These are phyloP conservation scores for Clarireedia paspali DNA, from an alignment of 2,329 filamentous ascomycete genomes.

Conservation along the genomic window DNA sequence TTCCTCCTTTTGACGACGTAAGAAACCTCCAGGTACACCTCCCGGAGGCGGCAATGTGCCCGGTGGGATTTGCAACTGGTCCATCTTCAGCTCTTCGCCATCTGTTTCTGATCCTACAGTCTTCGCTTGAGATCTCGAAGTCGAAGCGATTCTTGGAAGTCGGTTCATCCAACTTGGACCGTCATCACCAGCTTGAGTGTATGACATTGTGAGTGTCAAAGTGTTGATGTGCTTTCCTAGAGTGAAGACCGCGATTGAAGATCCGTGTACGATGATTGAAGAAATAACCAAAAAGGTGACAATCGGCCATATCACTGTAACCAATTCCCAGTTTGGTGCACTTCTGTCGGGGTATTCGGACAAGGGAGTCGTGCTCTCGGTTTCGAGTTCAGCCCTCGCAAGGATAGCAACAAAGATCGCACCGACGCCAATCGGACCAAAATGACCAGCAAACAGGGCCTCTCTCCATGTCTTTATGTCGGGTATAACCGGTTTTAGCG, in stretches of 20 bases:
- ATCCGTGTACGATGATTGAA: slow-evolving; percentile 93
- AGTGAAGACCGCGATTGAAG: slow-evolving; percentile 96
- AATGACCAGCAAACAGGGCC: slow-evolving; percentile 92
- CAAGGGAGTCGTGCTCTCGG: slow-evolving; percentile 63
- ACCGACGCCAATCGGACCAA: slow-evolving; percentile 94
- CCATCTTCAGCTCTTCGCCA: slow-evolving; percentile 54
- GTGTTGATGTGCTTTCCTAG: slow-evolving; percentile 98
- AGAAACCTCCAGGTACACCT: slow-evolving; percentile 65
- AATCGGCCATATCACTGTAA: slow-evolving; percentile 91
- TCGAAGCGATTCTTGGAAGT: slow-evolving; percentile 62
- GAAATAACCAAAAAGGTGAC: slow-evolving; percentile 88
- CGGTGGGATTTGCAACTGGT: slow-evolving; percentile 46
- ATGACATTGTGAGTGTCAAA: slow-evolving; percentile 88
- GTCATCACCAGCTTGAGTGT: slow-evolving; percentile 82
- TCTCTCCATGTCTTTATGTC: slow-evolving; percentile 98
- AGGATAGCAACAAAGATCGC: slow-evolving; percentile 94
- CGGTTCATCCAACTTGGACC: slow-evolving; percentile 93
- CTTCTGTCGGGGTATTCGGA: slow-evolving; percentile 46
- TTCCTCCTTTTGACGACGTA: slow-evolving; percentile 78
- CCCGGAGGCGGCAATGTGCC: slow-evolving; percentile 67
- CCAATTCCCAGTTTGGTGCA: slow-evolving; percentile 56
- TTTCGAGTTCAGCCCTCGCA: slow-evolving; percentile 84
- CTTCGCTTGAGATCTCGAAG: slow-evolving; percentile 73
- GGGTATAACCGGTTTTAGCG: slow-evolving; percentile 84
- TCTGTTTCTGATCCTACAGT: slow-evolving; percentile 73